Evolutionary conservation across 306 rosid genomes (phyloP), one percentile per base, ranked within the genome.

Genomic region (Cyamopsis tetragonoloba): DNA sequence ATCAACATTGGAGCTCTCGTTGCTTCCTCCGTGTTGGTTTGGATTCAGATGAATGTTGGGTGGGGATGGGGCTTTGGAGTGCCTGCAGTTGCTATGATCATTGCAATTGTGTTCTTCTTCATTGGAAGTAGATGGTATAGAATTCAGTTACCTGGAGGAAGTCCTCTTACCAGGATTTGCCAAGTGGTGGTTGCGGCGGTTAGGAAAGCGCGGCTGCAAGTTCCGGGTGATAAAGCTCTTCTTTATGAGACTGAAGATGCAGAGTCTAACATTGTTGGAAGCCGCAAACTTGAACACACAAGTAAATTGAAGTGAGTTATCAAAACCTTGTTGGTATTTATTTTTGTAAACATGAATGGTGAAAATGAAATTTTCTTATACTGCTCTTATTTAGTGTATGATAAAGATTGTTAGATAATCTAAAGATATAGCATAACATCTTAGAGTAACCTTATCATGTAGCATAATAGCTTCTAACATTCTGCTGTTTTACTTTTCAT

Each of bases 1-100:
- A 84, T 90, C 20, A 90, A 90, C 2, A 44, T 90, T 0, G 98
- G 96, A 4, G 91, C 96, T 0, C 77, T 91, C 10, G 23, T 91
- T 67, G 95, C 98, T 56, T 85, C 96, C 48, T 81, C 96, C 2
- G 83, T 86, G 50, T 72, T 91, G 61, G 97, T 88, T 37, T 88
- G 88, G 85, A 79, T 86, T 50, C 98, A 91, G 57, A 91, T 75
- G 90, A 83, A 89, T 66, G 96, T 91, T 11, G 91, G 96, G 1
- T 91, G 98, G 98, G 91, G 90, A 41, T 88, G 91, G 96, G 96
- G 97, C 11, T 91, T 91, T 60, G 97, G 97, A 47, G 27, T 91
- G 48, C 97, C 96, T 4, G 85, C 86, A 12, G 90, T 85, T 10
- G 88, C 95, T 7, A 91, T 91, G 96, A 67, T 71, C 41, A 48